Evolutionary conservation across 2,329 filamentous ascomycete species (phyloP).

Genomic region (Ampelomyces quisqualis): DNA sequence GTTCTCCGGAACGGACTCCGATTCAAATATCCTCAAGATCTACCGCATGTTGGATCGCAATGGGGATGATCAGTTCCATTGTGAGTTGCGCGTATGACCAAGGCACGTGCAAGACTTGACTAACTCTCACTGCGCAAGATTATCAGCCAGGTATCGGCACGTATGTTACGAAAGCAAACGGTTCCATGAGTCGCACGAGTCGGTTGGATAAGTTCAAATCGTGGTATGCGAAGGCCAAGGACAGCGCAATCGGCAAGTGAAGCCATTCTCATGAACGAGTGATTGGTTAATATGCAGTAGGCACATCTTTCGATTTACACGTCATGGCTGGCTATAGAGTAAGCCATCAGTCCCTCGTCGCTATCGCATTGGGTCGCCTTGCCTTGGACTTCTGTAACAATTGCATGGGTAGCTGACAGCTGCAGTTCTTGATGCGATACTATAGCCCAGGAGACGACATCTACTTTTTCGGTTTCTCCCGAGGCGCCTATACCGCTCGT

Average conservation of each 20-base stretch:
- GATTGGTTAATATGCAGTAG: slow-evolving; percentile 35
- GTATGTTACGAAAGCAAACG: slow-evolving; percentile 57
- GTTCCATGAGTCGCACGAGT: slow-evolving; percentile 60
- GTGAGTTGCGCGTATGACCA: no score
- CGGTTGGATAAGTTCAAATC: slow-evolving; percentile 59
- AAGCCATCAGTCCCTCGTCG: slow-evolving; percentile 47
- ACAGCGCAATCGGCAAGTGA: slow-evolving; percentile 62
- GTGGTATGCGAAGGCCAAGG: slow-evolving; percentile 72
- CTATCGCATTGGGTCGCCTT: no score
- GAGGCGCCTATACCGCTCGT: slow-evolving; percentile 54
- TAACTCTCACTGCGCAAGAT: background rate
- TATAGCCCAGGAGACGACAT: slow-evolving; percentile 52
- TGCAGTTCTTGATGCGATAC: slow-evolving; percentile 51
- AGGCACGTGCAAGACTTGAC: background rate
- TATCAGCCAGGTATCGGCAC: slow-evolving; percentile 64
- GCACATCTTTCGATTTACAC: slow-evolving; percentile 77
- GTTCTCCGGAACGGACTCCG: slow-evolving; percentile 44
- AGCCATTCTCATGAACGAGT: background rate
- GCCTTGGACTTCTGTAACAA: no score
- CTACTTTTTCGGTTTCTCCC: slow-evolving; percentile 53
- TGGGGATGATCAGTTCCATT: slow-evolving; percentile 57
- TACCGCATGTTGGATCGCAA: slow-evolving; percentile 68
- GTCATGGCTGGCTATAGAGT: slow-evolving; percentile 82
- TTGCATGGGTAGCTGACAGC: background rate
- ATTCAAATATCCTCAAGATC: slow-evolving; percentile 62